Conservation (phyloP, 2,329 filamentous ascomycete species). For the Xylariaceae sp. region DNA sequence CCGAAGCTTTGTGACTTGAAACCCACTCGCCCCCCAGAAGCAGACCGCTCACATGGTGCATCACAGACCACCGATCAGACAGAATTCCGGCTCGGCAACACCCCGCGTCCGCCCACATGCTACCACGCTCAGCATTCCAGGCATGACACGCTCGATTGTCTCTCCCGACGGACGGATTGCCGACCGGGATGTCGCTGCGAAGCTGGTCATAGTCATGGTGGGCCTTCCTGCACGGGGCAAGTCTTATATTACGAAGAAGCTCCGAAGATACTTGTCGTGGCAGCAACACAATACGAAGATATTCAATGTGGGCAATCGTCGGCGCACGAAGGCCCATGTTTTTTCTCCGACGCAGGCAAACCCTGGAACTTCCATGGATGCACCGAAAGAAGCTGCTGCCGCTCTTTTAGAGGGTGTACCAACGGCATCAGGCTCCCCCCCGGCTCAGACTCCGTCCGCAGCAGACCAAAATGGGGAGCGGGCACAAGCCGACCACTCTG, state of each 20-base stretch:
- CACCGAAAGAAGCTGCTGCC: conserved; percentile 48
- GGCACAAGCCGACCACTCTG: conserved; percentile 69
- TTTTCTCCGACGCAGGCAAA: conserved; percentile 31
- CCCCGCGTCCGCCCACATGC: conserved; percentile 76
- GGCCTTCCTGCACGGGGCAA: conserved; percentile 92
- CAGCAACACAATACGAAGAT: conserved; percentile 92
- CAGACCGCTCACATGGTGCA: conserved; percentile 13
- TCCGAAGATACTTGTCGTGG: conserved; percentile 93
- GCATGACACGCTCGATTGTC: conserved; percentile 89
- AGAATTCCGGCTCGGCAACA: conserved; percentile 71
- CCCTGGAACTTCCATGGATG: conserved; percentile 34
- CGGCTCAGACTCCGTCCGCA: conserved; percentile 35
- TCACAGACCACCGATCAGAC: conserved; percentile 60
- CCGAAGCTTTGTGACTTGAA: background rate
- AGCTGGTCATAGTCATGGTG: conserved; percentile 98
- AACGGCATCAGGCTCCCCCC: conserved; percentile 26
- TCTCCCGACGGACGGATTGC: conserved; percentile 95
- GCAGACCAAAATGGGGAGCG: conserved; percentile 33
- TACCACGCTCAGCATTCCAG: conserved; percentile 93
- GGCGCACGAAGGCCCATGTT: conserved; percentile 69
- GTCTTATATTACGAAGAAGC: conserved; percentile 98
- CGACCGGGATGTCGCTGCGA: conserved; percentile 88
- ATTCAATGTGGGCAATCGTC: conserved; percentile 93
- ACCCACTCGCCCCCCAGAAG: background rate
- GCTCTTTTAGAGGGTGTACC: conserved; percentile 51